These are phyloP conservation scores for Tarenaya hassleriana DNA, from an alignment of 345 rosid species.

Conservation along the genomic window DNA sequence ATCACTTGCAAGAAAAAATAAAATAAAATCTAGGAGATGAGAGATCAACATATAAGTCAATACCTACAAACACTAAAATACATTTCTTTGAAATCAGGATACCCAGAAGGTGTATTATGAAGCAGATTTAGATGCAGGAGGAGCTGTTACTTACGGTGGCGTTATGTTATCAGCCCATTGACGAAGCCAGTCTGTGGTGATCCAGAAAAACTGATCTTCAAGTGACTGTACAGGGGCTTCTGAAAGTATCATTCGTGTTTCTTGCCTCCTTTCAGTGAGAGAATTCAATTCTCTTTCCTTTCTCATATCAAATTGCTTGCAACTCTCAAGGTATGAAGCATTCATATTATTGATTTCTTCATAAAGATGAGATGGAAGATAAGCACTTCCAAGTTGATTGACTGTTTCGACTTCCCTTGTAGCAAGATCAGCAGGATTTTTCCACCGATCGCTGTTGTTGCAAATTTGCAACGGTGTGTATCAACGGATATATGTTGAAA, in stretches of 20 bases:
- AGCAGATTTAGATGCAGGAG: background rate
- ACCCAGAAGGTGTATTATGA: too few relatives aligned
- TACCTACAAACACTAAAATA: too few relatives aligned
- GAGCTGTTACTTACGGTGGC: constrained; percentile 54
- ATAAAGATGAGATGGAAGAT: constrained; percentile 63
- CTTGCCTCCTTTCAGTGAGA: constrained; percentile 61
- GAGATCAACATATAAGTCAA: too few relatives aligned
- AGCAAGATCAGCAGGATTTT: constrained; percentile 24
- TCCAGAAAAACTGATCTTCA: constrained; percentile 71
- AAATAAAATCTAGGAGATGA: too few relatives aligned
- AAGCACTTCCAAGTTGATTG: constrained; percentile 34
- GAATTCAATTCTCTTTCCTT: constrained; percentile 50
- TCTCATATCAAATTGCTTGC: constrained; percentile 50
- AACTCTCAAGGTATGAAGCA: constrained; percentile 48
- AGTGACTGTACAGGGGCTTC: constrained; percentile 70
- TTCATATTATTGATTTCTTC: constrained; percentile 53
- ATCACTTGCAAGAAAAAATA: too few relatives aligned
- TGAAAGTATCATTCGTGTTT: constrained; percentile 74
- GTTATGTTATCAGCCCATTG: constrained; percentile 75
- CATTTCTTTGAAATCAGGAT: too few relatives aligned
- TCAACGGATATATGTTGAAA: too few relatives aligned
- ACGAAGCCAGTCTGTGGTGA: constrained; percentile 88
- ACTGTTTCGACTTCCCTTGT: constrained; percentile 33
- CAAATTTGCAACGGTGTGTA: too few relatives aligned
- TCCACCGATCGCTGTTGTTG: too few relatives aligned